phyloP scores from a whole-genome alignment of 148 eudicot genomes.

The Nepenthes mirabilis region DNA sequence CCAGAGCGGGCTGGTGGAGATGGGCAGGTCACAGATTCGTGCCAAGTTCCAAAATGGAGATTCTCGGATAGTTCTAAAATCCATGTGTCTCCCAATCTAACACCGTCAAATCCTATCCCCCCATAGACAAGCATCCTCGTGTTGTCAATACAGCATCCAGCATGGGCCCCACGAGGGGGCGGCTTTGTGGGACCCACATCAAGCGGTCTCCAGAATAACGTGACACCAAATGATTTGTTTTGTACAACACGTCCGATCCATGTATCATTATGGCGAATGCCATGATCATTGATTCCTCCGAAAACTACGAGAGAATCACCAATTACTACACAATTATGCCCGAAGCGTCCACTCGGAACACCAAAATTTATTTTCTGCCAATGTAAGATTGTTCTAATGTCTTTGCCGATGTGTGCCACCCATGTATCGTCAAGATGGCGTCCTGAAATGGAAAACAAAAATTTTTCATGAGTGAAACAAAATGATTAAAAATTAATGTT shows the following conservation, averaged over 20 bases:
- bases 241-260: conserved; percentile 55
- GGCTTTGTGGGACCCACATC: conserved; percentile 59
- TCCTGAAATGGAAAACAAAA: conserved; percentile 31
- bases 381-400: conserved; percentile 25
- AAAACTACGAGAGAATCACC: conserved; percentile 59
- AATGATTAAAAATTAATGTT: too few relatives aligned
- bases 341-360: conserved; percentile 83
- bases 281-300: conserved; percentile 90
- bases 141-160: conserved; percentile 64
- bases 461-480: neutral
- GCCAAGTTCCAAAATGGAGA: conserved; percentile 57
- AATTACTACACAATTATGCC: conserved; percentile 70
- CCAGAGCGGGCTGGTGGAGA: conserved; percentile 84
- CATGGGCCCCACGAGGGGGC: conserved; percentile 96
- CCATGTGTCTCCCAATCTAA: conserved; percentile 87
- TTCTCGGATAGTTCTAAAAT: conserved; percentile 71
- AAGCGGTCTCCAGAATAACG: conserved; percentile 62
- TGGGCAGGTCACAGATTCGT: conserved; percentile 39
- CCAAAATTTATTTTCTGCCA: conserved; percentile 79
- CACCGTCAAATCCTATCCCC: conserved; percentile 78
- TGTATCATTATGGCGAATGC: conserved; percentile 84
- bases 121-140: conserved; percentile 78
- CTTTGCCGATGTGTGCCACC: conserved; percentile 62
- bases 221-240: conserved; percentile 24
- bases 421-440: conserved; percentile 99